Percentiles rank a stretch among this genome's conserved stretches.
Evolutionary conservation across 495 filamentous ascomycete genomes (phyloP).

Genomic region (Daldinia decipiens): DNA sequence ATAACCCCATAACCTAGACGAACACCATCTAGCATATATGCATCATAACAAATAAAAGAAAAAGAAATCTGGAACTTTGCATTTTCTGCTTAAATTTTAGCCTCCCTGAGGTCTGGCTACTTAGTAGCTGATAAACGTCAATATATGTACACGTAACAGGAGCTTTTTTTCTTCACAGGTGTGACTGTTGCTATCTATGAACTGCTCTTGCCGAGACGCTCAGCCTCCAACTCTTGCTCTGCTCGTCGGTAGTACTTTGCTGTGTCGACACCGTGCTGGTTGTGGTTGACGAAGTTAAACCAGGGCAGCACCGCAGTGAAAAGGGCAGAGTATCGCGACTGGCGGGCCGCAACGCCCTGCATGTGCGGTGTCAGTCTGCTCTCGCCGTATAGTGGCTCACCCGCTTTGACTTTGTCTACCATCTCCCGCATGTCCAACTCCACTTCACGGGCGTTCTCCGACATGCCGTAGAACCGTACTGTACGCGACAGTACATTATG

Average conservation of each 20-base stretch:
- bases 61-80: not conserved
- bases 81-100: constrained; percentile 17
- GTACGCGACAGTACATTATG: not conserved
- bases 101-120: constrained; percentile 6
- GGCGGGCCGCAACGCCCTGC: constrained; percentile 91
- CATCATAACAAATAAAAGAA: not conserved
- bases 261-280: constrained; percentile 96
- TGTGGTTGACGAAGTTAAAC: constrained; percentile 98
- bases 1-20: not conserved
- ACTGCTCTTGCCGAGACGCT: constrained; percentile 56
- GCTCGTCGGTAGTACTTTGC: constrained; percentile 97
- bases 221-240: constrained; percentile 91
- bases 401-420: constrained; percentile 91
- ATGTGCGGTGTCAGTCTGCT: constrained; percentile 82
- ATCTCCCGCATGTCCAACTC: constrained; percentile 99
- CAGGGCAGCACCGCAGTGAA: constrained; percentile 87
- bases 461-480: constrained; percentile 94
- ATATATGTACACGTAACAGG: constrained; percentile 32
- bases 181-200: constrained; percentile 13
- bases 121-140: constrained; percentile 23
- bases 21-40: not conserved
- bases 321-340: constrained; percentile 87
- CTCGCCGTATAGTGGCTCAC: constrained; percentile 88
- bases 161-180: constrained; percentile 12
- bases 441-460: constrained; percentile 88